phyloP scores from a whole-genome alignment of 306 rosid species.

The Morella rubra region DNA sequence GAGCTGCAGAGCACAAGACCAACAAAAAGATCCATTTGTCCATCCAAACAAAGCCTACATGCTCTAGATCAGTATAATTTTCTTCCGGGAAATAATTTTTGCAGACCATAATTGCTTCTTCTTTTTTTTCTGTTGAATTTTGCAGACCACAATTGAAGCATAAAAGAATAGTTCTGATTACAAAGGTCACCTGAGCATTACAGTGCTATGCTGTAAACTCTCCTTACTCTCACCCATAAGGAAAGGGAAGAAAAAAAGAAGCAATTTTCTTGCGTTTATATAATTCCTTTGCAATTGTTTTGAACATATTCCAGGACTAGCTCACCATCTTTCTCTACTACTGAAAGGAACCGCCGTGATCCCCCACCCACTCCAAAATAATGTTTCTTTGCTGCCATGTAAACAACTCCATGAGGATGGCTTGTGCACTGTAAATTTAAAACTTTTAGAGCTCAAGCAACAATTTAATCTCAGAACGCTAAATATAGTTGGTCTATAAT shows the following conservation, averaged over 20 bases:
- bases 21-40: neutral
- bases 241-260: neutral
- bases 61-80: neutral
- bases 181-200: slow-evolving; percentile 2
- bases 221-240: neutral
- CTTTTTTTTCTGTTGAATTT: no score
- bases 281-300: neutral
- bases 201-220: neutral
- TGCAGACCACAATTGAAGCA: slow-evolving; percentile 5
- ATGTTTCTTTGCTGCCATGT: slow-evolving; percentile 92
- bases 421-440: slow-evolving; percentile 51
- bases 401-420: slow-evolving; percentile 57
- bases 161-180: neutral
- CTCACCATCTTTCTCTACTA: slow-evolving; percentile 86
- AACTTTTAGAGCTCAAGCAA: slow-evolving; percentile 20
- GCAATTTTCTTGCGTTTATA: neutral
- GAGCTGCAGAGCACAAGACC: neutral
- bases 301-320: slow-evolving; percentile 15
- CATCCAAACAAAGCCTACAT: neutral
- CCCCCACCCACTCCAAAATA: slow-evolving; percentile 99
- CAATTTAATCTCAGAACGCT: neutral
- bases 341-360: slow-evolving; percentile 62
- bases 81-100: slow-evolving; percentile 11
- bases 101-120: no score
- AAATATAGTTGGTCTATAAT: neutral